Evolutionary conservation across 805 yeast species (phyloP).

Genomic region (Cyberlindnera sargentensis): DNA sequence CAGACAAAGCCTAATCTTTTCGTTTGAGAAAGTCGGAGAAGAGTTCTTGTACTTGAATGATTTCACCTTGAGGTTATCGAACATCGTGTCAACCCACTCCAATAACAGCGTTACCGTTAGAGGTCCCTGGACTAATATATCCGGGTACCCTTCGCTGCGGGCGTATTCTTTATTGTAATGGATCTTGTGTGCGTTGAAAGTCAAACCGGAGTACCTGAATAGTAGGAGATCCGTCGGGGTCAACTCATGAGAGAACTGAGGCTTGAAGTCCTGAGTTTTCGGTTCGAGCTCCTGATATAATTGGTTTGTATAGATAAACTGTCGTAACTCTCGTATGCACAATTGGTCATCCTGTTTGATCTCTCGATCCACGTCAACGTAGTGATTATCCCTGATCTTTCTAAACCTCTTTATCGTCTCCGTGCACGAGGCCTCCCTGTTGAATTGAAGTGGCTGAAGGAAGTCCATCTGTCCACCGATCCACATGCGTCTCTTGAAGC

Average conservation of each 20-base stretch:
- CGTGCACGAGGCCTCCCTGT: conserved; percentile 36
- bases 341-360: conserved; percentile 28
- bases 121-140: conserved; percentile 75
- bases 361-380: conserved; percentile 51
- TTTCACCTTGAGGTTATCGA: conserved; percentile 15
- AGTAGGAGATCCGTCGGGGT: conserved; percentile 38
- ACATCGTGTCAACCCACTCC: conserved; percentile 36
- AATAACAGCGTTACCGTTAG: conserved; percentile 55
- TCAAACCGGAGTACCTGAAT: conserved; percentile 63
- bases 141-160: conserved; percentile 50
- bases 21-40: conserved; percentile 35
- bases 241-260: conserved; percentile 24
- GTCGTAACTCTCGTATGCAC: conserved; percentile 45
- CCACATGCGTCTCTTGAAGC: conserved; percentile 69
- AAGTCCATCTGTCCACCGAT: conserved; percentile 56
- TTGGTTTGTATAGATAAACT: conserved; percentile 53
- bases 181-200: conserved; percentile 78
- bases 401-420: conserved; percentile 46
- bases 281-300: conserved; percentile 3
- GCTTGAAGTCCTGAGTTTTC: background rate
- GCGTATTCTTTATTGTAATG: conserved; percentile 66
- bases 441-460: conserved; percentile 28
- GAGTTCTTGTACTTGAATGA: conserved; percentile 36
- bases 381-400: conserved; percentile 29
- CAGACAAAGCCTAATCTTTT: conserved; percentile 20